Conservation (phyloP, 352 stramenopile genomes). For the Phytophthora boehmeriae region DNA sequence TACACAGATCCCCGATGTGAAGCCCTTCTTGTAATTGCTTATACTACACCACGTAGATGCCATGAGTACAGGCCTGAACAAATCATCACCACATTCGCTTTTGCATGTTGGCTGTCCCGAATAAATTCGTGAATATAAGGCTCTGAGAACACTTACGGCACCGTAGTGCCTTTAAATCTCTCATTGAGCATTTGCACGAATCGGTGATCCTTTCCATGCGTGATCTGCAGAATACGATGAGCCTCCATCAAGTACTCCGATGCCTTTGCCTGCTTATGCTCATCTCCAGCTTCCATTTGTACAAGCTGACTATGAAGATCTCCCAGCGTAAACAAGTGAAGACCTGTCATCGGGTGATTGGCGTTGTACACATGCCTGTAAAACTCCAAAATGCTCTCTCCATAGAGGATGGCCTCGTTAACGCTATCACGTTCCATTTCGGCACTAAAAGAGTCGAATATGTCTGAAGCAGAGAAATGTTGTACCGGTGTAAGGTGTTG, state of each 20-base stretch:
- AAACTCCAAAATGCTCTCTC: conserved; percentile 57
- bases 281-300: conserved; percentile 6
- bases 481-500: conserved; percentile 41
- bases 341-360: conserved; percentile 62
- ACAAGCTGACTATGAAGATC: conserved; percentile 45
- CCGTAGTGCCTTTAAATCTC: conserved; percentile 20
- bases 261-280: conserved; percentile 20
- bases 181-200: conserved; percentile 51
- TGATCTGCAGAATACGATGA: conserved; percentile 51
- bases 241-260: conserved; percentile 43
- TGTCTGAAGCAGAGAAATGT: conserved; percentile 53
- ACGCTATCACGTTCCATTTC: conserved; percentile 51
- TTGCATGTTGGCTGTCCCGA: too few species aligned
- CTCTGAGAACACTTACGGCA: conserved; percentile 6
- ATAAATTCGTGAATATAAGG: too few species aligned
- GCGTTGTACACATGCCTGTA: conserved; percentile 64
- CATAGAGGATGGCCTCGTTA: conserved; percentile 38
- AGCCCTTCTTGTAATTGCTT: too few species aligned
- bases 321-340: conserved; percentile 74
- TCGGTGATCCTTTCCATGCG: conserved; percentile 53
- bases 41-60: too few species aligned
- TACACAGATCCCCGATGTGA: too few species aligned
- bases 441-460: conserved; percentile 58
- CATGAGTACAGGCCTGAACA: too few species aligned
- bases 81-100: too few species aligned